Percentiles rank a stretch among this genome's conserved stretches.
phyloP scores from a whole-genome alignment of 164 flowering plant genomes.

The Cinnamomum chago region DNA sequence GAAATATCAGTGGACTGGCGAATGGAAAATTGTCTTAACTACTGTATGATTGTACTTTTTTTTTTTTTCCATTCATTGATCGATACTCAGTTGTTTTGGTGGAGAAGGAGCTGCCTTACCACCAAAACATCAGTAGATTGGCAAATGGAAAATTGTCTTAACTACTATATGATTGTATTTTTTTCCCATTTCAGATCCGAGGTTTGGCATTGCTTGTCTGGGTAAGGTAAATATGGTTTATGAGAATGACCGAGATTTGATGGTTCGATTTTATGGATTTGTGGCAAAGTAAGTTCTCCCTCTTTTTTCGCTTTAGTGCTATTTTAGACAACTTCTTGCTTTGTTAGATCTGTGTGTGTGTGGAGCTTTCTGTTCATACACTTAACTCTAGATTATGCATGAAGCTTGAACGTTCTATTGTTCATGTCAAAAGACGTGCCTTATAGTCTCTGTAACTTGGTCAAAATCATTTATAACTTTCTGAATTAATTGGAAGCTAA shows the following conservation, averaged over 20 bases:
- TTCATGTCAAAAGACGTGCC: not conserved
- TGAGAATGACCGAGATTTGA: slow-evolving; percentile 78
- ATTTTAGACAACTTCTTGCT: not conserved
- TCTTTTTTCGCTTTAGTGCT: not conserved
- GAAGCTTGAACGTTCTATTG: not conserved
- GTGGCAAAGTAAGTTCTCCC: slow-evolving; percentile 53
- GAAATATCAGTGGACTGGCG: not conserved
- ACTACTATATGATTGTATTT: not conserved
- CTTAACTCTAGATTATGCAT: not conserved
- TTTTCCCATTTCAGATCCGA: slow-evolving; percentile 56
- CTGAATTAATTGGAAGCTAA: too few species aligned
- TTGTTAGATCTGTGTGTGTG: too few species aligned
- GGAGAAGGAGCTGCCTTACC: too few species aligned
- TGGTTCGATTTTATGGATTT: slow-evolving; percentile 76
- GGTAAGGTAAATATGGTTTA: slow-evolving; percentile 67
- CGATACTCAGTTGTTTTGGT: too few species aligned
- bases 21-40: not conserved
- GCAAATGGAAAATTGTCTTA: not conserved
- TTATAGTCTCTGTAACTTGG: not conserved
- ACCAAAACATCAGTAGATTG: not conserved
- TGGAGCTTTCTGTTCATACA: not conserved
- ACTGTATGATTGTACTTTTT: not conserved
- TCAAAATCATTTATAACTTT: not conserved
- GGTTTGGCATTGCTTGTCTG: slow-evolving; percentile 76
- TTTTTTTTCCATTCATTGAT: not conserved